Evolutionary conservation across 257 asterid species (phyloP).

Genomic region (Striga asiatica): DNA sequence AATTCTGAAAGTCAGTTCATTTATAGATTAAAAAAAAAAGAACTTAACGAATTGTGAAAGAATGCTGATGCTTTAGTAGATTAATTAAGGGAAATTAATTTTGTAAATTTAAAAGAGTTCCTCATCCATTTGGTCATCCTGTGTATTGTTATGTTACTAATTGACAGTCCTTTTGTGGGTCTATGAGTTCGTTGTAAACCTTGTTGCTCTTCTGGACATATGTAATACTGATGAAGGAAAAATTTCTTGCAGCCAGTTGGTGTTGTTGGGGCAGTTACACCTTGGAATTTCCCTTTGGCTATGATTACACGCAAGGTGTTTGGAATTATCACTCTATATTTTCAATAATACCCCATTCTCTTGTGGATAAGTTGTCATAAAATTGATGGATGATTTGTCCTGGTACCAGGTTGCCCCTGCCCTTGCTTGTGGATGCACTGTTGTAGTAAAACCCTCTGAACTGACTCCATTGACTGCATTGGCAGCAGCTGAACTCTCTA

Average conservation of each 20-base stretch:
- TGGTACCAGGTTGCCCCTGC: constrained; percentile 88
- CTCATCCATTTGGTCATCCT: neutral
- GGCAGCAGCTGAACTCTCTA: constrained; percentile 92
- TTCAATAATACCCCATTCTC: constrained; percentile 3
- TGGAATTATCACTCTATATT: constrained; percentile 2
- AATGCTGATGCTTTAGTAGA: too few species aligned
- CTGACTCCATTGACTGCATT: constrained; percentile 93
- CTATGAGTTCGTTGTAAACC: constrained; percentile 4
- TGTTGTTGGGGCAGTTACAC: constrained; percentile 93
- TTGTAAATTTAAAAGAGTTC: neutral
- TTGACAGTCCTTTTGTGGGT: neutral
- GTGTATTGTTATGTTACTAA: constrained; percentile 7
- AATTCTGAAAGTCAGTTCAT: too few species aligned
- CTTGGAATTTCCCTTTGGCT: constrained; percentile 98
- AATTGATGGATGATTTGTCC: constrained; percentile 11
- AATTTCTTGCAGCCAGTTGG: constrained; percentile 82
- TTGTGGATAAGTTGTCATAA: constrained; percentile 1
- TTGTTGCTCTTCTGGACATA: constrained; percentile 1
- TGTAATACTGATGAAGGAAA: constrained; percentile 4
- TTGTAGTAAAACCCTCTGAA: constrained; percentile 86
- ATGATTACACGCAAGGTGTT: constrained; percentile 92
- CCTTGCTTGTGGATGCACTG: constrained; percentile 96
- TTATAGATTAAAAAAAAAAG: too few species aligned
- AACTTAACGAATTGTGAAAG: too few species aligned
- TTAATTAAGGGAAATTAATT: too few species aligned